Evolutionary conservation across 768 basidiomycete species (phyloP).

Genomic region (Boletellus ananas): DNA sequence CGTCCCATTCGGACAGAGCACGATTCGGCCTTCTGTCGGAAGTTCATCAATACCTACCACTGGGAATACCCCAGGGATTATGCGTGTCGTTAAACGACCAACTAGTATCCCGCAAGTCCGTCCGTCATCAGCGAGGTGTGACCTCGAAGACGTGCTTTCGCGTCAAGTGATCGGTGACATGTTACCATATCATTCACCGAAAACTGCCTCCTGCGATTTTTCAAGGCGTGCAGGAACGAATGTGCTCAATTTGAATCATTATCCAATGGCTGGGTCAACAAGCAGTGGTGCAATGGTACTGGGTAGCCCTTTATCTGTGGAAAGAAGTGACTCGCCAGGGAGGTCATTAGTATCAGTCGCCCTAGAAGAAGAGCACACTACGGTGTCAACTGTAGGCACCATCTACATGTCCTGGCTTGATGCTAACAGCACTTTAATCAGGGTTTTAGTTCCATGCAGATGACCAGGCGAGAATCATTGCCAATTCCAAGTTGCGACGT

Average conservation of each 20-base stretch:
- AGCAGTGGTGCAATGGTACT: neutral
- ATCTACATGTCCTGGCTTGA: neutral
- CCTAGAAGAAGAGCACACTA: neutral
- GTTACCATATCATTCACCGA: neutral
- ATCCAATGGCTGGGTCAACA: neutral
- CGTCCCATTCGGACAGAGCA: neutral
- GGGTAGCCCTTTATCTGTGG: neutral
- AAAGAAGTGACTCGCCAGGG: neutral
- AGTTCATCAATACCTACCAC: neutral
- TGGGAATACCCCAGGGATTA: neutral
- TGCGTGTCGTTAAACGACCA: neutral
- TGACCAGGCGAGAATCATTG: neutral
- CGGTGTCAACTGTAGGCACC: conserved; percentile 3
- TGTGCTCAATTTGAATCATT: neutral
- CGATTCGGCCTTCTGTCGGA: neutral
- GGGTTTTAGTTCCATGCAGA: neutral
- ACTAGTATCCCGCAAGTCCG: neutral
- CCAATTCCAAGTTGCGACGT: neutral
- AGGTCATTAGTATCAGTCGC: neutral
- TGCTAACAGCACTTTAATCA: neutral
- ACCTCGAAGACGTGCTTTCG: neutral
- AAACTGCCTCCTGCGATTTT: neutral
- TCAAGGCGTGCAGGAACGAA: conserved; percentile 4
- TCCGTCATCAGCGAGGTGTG: neutral
- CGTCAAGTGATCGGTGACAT: neutral